A percentile compares a stretch with the other conserved stretches of the same genome.
Conservation (phyloP, 2,329 filamentous ascomycete genomes). For the Ophiostoma sp. region DNA sequence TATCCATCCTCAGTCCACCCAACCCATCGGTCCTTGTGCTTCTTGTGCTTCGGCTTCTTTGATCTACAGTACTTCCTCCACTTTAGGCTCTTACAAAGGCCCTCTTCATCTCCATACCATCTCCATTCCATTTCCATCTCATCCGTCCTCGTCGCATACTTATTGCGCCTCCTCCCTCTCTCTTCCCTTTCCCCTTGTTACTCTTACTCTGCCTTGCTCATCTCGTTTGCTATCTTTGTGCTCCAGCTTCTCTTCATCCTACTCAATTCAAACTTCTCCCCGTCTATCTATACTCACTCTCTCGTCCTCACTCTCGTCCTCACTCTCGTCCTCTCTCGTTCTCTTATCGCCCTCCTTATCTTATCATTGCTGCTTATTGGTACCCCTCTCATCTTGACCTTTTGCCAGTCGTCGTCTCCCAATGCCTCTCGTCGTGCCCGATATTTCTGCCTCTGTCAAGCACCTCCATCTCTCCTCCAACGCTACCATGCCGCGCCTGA, state of each 20-base stretch:
- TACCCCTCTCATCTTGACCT: neutral
- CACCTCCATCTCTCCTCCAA: neutral
- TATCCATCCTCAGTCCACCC: neutral
- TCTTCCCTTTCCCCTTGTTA: neutral
- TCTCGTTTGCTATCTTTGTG: neutral
- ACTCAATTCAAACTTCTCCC: neutral
- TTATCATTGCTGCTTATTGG: neutral
- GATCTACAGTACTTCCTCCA: constrained; percentile 6
- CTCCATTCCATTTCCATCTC: constrained; percentile 6
- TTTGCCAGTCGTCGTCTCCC: neutral
- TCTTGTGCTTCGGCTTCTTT: neutral
- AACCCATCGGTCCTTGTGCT: neutral
- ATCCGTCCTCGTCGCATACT: neutral
- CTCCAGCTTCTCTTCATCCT: neutral
- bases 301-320: neutral
- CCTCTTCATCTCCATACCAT: neutral
- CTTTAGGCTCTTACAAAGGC: constrained; percentile 1
- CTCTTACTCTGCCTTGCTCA: neutral
- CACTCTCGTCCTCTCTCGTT: neutral
- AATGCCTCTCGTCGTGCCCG: constrained; percentile 5
- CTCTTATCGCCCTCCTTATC: neutral
- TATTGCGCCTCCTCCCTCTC: neutral
- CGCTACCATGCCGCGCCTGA: constrained; percentile 49
- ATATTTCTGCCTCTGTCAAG: constrained; percentile 5
- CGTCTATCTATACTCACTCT: neutral